Conservation (phyloP, 176 grass and related monocot species). For the Thalia dealbata region DNA sequence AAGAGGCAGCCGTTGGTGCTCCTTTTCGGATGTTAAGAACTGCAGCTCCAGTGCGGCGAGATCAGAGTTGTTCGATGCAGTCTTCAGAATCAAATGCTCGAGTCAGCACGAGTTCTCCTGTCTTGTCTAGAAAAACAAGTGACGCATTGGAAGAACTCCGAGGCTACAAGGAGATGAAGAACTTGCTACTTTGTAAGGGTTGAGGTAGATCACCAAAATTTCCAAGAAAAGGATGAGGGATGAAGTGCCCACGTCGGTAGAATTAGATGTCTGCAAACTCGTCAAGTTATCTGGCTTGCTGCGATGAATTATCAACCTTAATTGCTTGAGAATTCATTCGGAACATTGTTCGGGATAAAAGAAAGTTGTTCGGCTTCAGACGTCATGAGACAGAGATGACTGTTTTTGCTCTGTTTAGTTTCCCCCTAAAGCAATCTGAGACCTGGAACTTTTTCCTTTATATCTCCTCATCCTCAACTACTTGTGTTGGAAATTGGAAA, state of each 20-base stretch:
- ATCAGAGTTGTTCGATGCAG: constrained; percentile 46
- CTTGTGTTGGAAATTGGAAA: no score
- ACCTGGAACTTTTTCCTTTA: no score
- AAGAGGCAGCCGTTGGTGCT: constrained; percentile 68
- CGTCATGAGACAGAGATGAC: no score
- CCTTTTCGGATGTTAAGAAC: constrained; percentile 57
- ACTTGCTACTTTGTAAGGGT: constrained; percentile 47
- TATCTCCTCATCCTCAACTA: no score
- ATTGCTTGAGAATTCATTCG: no score
- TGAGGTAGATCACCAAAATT: constrained; percentile 20
- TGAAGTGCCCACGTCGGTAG: background rate
- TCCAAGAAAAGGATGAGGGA: background rate
- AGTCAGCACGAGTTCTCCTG: constrained; percentile 35
- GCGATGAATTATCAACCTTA: no score
- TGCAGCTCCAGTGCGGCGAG: constrained; percentile 39
- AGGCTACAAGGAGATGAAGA: constrained; percentile 55
- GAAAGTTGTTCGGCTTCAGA: no score
- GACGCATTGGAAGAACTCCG: constrained; percentile 64
- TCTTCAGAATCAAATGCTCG: constrained; percentile 32
- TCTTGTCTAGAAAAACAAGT: constrained; percentile 43
- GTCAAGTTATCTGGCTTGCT: no score
- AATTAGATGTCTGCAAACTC: no score
- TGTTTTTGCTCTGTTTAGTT: no score
- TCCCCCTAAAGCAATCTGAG: no score
- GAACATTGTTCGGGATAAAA: no score